A percentile compares a stretch with the other conserved stretches of the same genome.
Evolutionary conservation across 805 yeast genomes (phyloP).

Genomic region (Saccharomyces eubayanus): DNA sequence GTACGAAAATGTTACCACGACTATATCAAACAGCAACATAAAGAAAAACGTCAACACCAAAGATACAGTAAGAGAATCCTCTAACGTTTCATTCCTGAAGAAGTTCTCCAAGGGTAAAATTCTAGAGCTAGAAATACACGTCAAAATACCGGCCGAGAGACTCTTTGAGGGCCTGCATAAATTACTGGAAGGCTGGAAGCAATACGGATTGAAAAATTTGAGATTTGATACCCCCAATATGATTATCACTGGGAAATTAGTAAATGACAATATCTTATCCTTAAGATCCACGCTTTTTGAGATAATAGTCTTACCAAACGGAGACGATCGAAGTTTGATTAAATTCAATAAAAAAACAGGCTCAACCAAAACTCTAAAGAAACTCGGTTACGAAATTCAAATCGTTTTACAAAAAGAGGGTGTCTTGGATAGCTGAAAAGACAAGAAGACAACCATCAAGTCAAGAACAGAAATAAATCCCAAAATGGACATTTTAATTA

Average conservation of each 20-base stretch:
- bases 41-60: background rate
- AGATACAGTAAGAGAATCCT: conserved; percentile 1
- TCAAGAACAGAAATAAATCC: too few species aligned
- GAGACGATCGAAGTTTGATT: conserved; percentile 40
- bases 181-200: conserved; percentile 54
- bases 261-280: conserved; percentile 50
- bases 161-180: conserved; percentile 55
- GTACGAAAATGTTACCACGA: conserved; percentile 20
- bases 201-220: conserved; percentile 54
- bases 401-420: conserved; percentile 56
- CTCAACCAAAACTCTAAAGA: conserved; percentile 48
- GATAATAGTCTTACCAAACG: conserved; percentile 40
- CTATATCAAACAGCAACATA: conserved; percentile 10
- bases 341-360: conserved; percentile 56
- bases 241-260: conserved; percentile 48
- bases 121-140: conserved; percentile 18
- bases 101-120: conserved; percentile 19
- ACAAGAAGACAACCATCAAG: background rate
- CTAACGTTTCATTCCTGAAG: conserved; percentile 22
- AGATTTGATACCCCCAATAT: conserved; percentile 35
- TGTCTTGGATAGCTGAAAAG: conserved; percentile 23
- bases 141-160: conserved; percentile 36
- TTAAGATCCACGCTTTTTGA: conserved; percentile 55
- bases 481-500: background rate
- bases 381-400: conserved; percentile 51